These are phyloP conservation scores for Phlyctochytrium arcticum DNA, from an alignment of 192 early-diverging fungal species.

Conservation along the genomic window DNA sequence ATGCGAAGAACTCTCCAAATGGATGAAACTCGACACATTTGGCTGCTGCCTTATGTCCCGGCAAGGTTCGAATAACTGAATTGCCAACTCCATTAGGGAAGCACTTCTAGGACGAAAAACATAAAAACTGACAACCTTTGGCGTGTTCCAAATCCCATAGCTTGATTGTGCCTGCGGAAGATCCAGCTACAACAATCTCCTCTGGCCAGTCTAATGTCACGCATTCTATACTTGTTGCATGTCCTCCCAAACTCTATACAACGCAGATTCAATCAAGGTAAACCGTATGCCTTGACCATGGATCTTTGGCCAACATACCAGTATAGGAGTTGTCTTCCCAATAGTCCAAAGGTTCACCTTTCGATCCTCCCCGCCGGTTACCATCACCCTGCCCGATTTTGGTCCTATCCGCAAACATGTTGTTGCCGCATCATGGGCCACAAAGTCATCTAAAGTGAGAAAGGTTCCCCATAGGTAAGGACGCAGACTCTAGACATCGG, in stretches of 20 bases:
- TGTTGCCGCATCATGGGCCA: slow-evolving; percentile 40
- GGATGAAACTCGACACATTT: slow-evolving; percentile 59
- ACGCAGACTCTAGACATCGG: too few relatives aligned
- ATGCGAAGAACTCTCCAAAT: slow-evolving; percentile 66
- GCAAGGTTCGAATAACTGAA: slow-evolving; percentile 51
- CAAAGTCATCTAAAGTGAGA: slow-evolving; percentile 47
- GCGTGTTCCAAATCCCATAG: slow-evolving; percentile 60
- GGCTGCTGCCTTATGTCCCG: slow-evolving; percentile 43
- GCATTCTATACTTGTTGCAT: slow-evolving; percentile 40
- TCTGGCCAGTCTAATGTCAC: slow-evolving; percentile 59
- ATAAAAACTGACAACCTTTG: slow-evolving; percentile 34
- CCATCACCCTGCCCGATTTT: slow-evolving; percentile 53
- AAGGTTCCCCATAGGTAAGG: too few relatives aligned
- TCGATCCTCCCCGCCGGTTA: slow-evolving; percentile 56
- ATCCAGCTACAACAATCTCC: slow-evolving; percentile 56
- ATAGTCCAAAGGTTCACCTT: slow-evolving; percentile 56
- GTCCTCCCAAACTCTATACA: slow-evolving; percentile 42
- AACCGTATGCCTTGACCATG: neutral
- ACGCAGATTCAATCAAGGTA: neutral
- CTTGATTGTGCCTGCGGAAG: slow-evolving; percentile 47
- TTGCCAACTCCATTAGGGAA: neutral
- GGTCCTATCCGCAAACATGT: slow-evolving; percentile 50
- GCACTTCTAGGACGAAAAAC: neutral
- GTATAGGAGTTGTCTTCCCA: slow-evolving; percentile 39
- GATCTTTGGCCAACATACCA: slow-evolving; percentile 35